A percentile compares a stretch with the other conserved stretches of the same genome.
Evolutionary conservation across 2,329 filamentous ascomycete species (phyloP).

Genomic region (Ceratocystis cacaofunesta): DNA sequence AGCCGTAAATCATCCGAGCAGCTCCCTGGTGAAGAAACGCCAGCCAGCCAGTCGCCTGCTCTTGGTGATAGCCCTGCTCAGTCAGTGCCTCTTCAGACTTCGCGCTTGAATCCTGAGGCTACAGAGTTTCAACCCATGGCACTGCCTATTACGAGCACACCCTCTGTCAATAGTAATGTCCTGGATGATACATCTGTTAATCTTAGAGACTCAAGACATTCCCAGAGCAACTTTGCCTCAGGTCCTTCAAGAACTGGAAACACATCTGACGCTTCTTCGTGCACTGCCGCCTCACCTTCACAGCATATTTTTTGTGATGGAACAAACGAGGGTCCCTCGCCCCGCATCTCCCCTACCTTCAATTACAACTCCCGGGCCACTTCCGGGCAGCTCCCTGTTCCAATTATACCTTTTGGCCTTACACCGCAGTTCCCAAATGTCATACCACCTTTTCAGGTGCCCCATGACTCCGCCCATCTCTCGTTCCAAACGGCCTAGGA

Average conservation of each 20-base stretch:
- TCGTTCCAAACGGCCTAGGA: not conserved
- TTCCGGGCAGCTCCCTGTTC: not conserved
- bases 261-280: not conserved
- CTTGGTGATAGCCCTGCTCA: not conserved
- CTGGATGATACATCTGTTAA: not conserved
- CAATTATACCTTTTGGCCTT: not conserved
- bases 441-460: not conserved
- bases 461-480: not conserved
- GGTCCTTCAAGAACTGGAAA: not conserved
- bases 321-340: not conserved
- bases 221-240: not conserved
- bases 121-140: constrained; percentile 3
- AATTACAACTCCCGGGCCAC: not conserved
- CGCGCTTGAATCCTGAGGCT: not conserved
- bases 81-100: not conserved
- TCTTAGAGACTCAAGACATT: not conserved
- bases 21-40: not conserved
- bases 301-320: not conserved
- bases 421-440: not conserved
- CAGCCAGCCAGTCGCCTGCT: not conserved
- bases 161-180: not conserved
- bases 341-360: not conserved
- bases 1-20: not conserved
- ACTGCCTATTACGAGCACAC: not conserved
- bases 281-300: not conserved